phyloP scores from a whole-genome alignment of 2,329 filamentous ascomycete species.

The Pseudopithomyces chartarum region DNA sequence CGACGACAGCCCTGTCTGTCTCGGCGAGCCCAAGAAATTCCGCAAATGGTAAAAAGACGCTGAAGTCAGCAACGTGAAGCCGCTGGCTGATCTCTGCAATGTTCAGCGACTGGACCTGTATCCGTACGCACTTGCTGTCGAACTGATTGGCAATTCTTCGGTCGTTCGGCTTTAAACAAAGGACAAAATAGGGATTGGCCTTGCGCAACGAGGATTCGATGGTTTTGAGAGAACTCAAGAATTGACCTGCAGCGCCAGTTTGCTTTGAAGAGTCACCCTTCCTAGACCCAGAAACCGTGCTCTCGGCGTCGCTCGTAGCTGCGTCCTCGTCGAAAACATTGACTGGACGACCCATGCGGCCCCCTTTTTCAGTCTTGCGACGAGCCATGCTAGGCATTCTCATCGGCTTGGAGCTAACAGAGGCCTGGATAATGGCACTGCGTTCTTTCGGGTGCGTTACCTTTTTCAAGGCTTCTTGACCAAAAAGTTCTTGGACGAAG shows the following conservation, averaged over 20 bases:
- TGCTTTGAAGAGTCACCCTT: constrained; percentile 55
- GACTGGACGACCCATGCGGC: constrained; percentile 50
- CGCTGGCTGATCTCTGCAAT: constrained; percentile 97
- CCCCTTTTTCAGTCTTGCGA: constrained; percentile 66
- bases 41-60: constrained; percentile 90
- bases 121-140: constrained; percentile 96
- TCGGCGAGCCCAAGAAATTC: constrained; percentile 93
- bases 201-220: constrained; percentile 86
- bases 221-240: constrained; percentile 85
- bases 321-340: constrained; percentile 54
- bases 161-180: constrained; percentile 97
- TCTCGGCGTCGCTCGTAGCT: constrained; percentile 49
- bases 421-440: constrained; percentile 90
- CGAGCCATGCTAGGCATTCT: constrained; percentile 92
- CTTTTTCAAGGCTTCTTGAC: constrained; percentile 92
- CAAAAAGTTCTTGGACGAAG: constrained; percentile 88
- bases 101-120: constrained; percentile 91
- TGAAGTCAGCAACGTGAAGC: constrained; percentile 91
- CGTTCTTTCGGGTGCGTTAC: constrained; percentile 92
- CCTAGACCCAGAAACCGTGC: constrained; percentile 49
- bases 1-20: constrained; percentile 81
- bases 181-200: constrained; percentile 93
- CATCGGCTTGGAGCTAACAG: constrained; percentile 92
- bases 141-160: constrained; percentile 97
- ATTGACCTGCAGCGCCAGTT: constrained; percentile 91